Percentiles rank a stretch among this genome's conserved stretches.
Conservation (phyloP, 1,139 yeast species). For the Protomyces pachydermus region DNA sequence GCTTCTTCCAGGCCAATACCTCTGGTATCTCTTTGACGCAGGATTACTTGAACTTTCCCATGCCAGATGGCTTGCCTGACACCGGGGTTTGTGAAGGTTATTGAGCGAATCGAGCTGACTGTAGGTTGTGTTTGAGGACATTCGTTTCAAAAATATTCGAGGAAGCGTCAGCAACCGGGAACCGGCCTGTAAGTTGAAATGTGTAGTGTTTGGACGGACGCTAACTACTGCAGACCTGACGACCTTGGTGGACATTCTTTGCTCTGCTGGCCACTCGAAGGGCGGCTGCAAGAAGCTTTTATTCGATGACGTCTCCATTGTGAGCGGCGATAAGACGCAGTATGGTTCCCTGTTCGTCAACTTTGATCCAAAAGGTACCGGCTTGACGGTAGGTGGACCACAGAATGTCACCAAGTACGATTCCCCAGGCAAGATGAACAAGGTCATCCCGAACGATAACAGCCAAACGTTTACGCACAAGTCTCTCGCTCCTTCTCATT, state of each 20-base stretch:
- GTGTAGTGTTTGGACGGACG: too few species aligned
- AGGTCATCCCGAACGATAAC: background rate
- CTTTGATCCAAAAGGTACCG: background rate
- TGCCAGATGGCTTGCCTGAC: background rate
- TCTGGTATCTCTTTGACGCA: background rate
- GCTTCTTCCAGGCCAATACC: background rate
- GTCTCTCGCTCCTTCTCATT: too few species aligned
- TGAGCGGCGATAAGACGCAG: background rate
- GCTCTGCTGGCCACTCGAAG: background rate
- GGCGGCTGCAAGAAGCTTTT: background rate
- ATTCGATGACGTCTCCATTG: background rate
- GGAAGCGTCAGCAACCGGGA: background rate
- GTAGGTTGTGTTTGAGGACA: background rate
- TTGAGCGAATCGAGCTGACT: too few species aligned
- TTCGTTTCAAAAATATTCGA: background rate
- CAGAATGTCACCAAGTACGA: background rate
- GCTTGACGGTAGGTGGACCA: background rate
- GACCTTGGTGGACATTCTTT: background rate
- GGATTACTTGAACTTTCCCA: background rate
- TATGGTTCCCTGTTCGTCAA: background rate
- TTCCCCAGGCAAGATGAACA: background rate
- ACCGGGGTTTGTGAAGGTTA: background rate
- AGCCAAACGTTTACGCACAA: too few species aligned
- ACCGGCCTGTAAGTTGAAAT: background rate
- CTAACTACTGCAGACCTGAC: too few species aligned